These are phyloP conservation scores for Pseudohalonectria lignicola DNA, from an alignment of 2,329 filamentous ascomycete species.

Conservation along the genomic window DNA sequence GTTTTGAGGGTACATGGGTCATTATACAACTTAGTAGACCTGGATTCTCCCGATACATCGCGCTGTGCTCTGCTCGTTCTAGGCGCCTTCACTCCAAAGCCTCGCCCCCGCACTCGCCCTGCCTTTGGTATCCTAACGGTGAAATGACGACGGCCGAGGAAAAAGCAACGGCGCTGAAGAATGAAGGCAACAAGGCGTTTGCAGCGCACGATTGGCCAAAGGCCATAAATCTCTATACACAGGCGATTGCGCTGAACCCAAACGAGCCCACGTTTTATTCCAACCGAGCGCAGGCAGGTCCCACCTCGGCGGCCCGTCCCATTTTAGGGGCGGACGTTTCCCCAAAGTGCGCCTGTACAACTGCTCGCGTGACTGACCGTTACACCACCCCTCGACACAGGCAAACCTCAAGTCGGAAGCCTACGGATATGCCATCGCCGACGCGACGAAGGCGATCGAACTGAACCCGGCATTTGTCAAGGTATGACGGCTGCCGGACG, in stretches of 20 bases:
- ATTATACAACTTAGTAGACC: too few species aligned
- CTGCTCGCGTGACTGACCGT: constrained; percentile 36
- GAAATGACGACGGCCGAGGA: constrained; percentile 30
- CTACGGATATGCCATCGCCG: constrained; percentile 84
- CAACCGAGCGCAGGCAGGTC: constrained; percentile 81
- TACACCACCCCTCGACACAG: constrained; percentile 29
- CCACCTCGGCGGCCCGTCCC: constrained; percentile 7
- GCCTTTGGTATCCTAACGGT: too few species aligned
- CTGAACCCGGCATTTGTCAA: constrained; percentile 82
- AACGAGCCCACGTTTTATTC: constrained; percentile 84
- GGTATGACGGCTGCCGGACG: constrained; percentile 35
- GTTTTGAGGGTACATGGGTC: too few species aligned
- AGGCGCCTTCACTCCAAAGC: too few species aligned
- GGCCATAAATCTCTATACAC: constrained; percentile 73
- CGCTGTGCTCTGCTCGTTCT: too few species aligned
- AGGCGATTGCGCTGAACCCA: constrained; percentile 77
- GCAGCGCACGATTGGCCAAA: constrained; percentile 73
- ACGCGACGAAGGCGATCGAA: constrained; percentile 85
- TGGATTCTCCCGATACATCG: too few species aligned
- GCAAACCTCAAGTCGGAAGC: constrained; percentile 92
- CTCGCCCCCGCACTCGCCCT: too few species aligned
- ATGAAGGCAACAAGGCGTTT: constrained; percentile 91
- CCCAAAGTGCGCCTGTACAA: constrained; percentile 2
- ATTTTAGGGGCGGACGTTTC: constrained; percentile 1
- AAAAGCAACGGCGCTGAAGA: constrained; percentile 75